These are phyloP conservation scores for Nemania diffusa DNA, from an alignment of 2,329 filamentous ascomycete species.

Conservation along the genomic window DNA sequence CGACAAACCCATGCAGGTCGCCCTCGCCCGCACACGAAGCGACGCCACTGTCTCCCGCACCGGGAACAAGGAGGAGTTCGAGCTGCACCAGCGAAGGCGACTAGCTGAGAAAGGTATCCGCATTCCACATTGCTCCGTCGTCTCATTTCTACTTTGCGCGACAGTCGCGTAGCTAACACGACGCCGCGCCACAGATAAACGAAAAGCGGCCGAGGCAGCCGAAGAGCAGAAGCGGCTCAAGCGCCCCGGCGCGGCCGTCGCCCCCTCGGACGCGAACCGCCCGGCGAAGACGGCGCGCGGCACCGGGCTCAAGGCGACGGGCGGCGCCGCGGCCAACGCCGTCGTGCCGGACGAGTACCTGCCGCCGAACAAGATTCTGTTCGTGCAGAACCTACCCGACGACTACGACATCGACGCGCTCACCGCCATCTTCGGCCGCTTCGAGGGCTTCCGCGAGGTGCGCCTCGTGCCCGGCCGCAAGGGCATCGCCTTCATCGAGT, in stretches of 20 bases:
- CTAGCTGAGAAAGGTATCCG: conserved; percentile 87
- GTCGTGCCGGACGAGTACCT: conserved; percentile 97
- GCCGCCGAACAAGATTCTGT: conserved; percentile 95
- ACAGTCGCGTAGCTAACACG: conserved; percentile 15
- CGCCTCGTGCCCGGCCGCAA: conserved; percentile 85
- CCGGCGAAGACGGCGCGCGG: conserved; percentile 77
- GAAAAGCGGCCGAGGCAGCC: conserved; percentile 83
- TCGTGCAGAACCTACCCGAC: conserved; percentile 91
- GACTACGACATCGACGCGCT: conserved; percentile 85
- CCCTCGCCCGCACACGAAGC: conserved; percentile 83
- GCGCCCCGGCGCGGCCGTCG: conserved; percentile 58
- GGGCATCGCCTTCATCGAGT: conserved; percentile 96
- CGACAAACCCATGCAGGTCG: conserved; percentile 87
- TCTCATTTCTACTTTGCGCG: too few species aligned
- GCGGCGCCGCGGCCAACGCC: conserved; percentile 70
- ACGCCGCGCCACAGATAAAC: conserved; percentile 62
- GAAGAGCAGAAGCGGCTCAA: conserved; percentile 83
- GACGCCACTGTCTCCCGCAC: conserved; percentile 85
- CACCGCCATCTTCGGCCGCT: conserved; percentile 83
- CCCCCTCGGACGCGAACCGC: conserved; percentile 62
- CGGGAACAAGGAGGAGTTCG: conserved; percentile 82
- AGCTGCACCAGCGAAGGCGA: conserved; percentile 84
- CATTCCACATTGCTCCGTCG: conserved; percentile 4
- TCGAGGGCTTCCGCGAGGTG: conserved; percentile 94
- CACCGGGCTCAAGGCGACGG: conserved; percentile 80